Evolutionary conservation across 2,329 filamentous ascomycete species (phyloP).

Genomic region (Scedosporium dehoogii): DNA sequence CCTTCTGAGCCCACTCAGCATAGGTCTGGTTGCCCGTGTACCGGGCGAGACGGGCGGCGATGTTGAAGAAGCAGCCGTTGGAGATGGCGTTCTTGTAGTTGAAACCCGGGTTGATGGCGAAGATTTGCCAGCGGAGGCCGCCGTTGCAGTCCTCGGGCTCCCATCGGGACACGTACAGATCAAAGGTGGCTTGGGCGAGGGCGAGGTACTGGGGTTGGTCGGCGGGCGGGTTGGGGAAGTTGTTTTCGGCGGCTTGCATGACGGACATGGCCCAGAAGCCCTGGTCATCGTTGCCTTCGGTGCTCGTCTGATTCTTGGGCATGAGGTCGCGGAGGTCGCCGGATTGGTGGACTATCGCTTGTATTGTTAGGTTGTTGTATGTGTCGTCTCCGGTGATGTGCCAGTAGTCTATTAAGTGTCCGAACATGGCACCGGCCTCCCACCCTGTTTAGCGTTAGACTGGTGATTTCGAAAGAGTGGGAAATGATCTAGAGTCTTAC

Average conservation of each 20-base stretch:
- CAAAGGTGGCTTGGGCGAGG: slow-evolving; percentile 69
- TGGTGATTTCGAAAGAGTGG: slow-evolving; percentile 24
- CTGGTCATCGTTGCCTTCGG: slow-evolving; percentile 63
- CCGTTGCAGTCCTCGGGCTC: slow-evolving; percentile 55
- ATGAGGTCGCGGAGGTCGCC: slow-evolving; percentile 53
- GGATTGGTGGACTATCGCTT: slow-evolving; percentile 52
- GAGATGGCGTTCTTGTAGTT: slow-evolving; percentile 60
- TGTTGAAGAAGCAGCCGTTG: slow-evolving; percentile 61
- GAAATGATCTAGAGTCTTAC: slow-evolving; percentile 32
- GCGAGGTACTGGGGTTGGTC: slow-evolving; percentile 66
- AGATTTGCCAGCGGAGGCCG: slow-evolving; percentile 80
- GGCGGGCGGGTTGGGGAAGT: slow-evolving; percentile 57
- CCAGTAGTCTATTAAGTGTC: slow-evolving; percentile 64
- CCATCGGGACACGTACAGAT: slow-evolving; percentile 65
- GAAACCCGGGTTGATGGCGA: slow-evolving; percentile 63
- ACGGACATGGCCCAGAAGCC: slow-evolving; percentile 81
- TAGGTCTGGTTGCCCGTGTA: slow-evolving; percentile 78
- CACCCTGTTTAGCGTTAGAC: slow-evolving; percentile 40
- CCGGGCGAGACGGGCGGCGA: slow-evolving; percentile 60
- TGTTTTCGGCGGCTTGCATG: slow-evolving; percentile 68
- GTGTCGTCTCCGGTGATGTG: slow-evolving; percentile 55
- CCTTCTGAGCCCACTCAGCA: slow-evolving; percentile 60
- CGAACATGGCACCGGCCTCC: slow-evolving; percentile 65
- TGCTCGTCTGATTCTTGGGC: slow-evolving; percentile 54
- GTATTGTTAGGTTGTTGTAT: slow-evolving; percentile 50